Percentiles rank a stretch among this genome's conserved stretches.
Evolutionary conservation across 1,284 basidiomycete genomes (phyloP).

Genomic region (Trametes pubescens): DNA sequence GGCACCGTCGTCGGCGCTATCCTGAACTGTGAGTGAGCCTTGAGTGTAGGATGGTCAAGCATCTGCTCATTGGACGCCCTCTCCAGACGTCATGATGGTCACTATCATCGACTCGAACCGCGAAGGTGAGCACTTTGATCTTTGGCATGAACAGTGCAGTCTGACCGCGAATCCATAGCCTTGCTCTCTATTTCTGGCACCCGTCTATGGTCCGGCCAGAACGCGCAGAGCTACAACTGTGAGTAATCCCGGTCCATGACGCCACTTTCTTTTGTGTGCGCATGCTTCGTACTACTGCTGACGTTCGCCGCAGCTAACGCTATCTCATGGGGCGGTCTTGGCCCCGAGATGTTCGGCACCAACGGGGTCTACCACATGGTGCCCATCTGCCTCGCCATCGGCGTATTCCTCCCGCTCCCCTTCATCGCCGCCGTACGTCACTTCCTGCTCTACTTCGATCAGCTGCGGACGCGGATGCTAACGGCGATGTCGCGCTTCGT

Average conservation of each 20-base stretch:
- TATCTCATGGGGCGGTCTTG: slow-evolving; percentile 67
- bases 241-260: slow-evolving; percentile 19
- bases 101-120: slow-evolving; percentile 54
- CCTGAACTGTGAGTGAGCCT: slow-evolving; percentile 50
- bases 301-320: slow-evolving; percentile 52
- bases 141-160: slow-evolving; percentile 29
- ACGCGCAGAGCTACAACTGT: slow-evolving; percentile 56
- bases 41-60: too few relatives aligned
- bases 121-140: slow-evolving; percentile 42
- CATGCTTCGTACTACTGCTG: neutral
- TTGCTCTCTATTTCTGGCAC: slow-evolving; percentile 45
- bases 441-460: neutral
- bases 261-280: neutral
- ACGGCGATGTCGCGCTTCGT: slow-evolving; percentile 24
- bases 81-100: slow-evolving; percentile 55
- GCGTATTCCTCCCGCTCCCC: slow-evolving; percentile 59
- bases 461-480: neutral
- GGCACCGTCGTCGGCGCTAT: slow-evolving; percentile 53
- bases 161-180: slow-evolving; percentile 24
- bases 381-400: slow-evolving; percentile 61
- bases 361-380: slow-evolving; percentile 57
- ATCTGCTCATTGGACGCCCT: neutral
- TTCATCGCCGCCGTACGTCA: slow-evolving; percentile 49
- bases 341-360: slow-evolving; percentile 58
- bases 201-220: slow-evolving; percentile 59